Base-by-base conservation (phyloP, 768 basidiomycete genomes). In the Rhizopogon vinicolor region DNA sequence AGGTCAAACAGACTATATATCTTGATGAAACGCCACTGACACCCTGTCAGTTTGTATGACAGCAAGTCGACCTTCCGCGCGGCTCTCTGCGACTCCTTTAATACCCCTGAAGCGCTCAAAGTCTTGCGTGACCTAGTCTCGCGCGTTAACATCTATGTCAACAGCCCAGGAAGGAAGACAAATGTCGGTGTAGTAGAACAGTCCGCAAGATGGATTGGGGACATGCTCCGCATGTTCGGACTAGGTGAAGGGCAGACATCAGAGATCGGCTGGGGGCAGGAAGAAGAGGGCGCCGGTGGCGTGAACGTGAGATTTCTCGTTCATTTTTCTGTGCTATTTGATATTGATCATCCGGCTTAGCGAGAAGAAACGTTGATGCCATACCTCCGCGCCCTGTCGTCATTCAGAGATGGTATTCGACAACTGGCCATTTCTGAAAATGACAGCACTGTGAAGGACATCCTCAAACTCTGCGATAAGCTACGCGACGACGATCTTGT, bases 41-140 rank as follows among this genome's bases (percentile, higher is more conserved):
- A 3, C 50, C 41, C 42, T 59, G 48, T 45, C 62, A 97, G 93
- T 62, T 76, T 95, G 37, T 78, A 89, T 60, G 75, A 83, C 52
- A 83, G 85, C 45, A 95, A 95, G 68, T 62, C 78, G 41, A 77
- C 81, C 7, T 96, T 99, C 80, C 85, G 92, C 52, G 77, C 74
- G 12, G 91, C 94, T 0, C 84, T 99, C 45, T 95, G 90, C 72
- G 96, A 99, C 70, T 98, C 95, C 0, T 97, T 98, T 79, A 95
- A 98, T 68, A 98, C 97, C 0, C 93, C 94, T 2, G 78, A 75
- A 16, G 95, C 93, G 0, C 70, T 98, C 22, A 79, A 82, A 62
- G 74, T 84, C 54, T 72, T 98, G 16, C 80, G 89, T 12, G 88
- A 94, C 57, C 76, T 98, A 39, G 84, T 98, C 44, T 89, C 90